A percentile compares a stretch with the other conserved stretches of the same genome.
Conservation (phyloP, 176 grass and related monocot genomes). For the Carex cristatella region DNA sequence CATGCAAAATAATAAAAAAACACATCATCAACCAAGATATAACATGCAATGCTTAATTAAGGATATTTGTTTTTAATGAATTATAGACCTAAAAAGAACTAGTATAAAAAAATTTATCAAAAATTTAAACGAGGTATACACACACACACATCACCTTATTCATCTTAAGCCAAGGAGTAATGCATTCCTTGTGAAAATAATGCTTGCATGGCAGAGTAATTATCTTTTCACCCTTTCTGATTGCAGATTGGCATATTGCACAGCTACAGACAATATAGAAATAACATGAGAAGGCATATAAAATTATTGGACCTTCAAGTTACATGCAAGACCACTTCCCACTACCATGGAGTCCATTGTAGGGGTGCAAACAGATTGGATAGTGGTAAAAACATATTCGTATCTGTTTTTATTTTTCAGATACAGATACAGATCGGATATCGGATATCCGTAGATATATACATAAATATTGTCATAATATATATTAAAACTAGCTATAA, state of each 20-base stretch:
- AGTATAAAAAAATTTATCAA: not conserved
- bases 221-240: not conserved
- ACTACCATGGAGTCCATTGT: not conserved
- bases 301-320: not conserved
- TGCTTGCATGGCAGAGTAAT: conserved; percentile 39
- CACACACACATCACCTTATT: conserved; percentile 23
- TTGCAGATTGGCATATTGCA: conserved; percentile 34
- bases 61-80: not conserved
- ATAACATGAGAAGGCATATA: not conserved
- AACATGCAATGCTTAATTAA: not conserved
- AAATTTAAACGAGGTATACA: not conserved
- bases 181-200: conserved; percentile 29
- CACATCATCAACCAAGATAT: not conserved
- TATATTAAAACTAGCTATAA: too few relatives aligned
- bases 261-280: conserved; percentile 23
- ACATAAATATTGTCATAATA: too few relatives aligned
- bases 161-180: conserved; percentile 28
- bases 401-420: too few relatives aligned
- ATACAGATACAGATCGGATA: too few relatives aligned
- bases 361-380: too few relatives aligned
- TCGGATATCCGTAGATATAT: too few relatives aligned
- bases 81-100: not conserved
- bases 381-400: too few relatives aligned
- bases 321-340: not conserved
- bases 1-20: not conserved